phyloP scores from a whole-genome alignment of 768 basidiomycete species.

The Fomitopsis serialis region DNA sequence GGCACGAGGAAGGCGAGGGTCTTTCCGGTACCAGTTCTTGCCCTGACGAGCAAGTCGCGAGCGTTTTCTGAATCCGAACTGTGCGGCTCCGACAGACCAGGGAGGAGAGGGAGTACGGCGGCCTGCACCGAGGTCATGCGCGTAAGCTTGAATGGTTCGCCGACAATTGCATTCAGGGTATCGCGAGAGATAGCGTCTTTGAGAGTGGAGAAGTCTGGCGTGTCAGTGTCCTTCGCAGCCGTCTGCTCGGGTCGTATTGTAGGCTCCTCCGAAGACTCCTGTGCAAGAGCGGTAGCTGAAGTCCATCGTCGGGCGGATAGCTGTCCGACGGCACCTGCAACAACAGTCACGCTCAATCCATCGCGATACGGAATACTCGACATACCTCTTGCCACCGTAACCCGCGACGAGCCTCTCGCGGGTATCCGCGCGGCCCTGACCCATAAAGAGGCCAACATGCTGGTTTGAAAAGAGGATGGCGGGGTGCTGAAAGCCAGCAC shows the following conservation, averaged over 20 bases:
- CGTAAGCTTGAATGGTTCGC: slow-evolving; percentile 57
- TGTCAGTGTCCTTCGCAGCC: slow-evolving; percentile 4
- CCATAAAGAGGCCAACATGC: no score
- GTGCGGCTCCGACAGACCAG: slow-evolving; percentile 56
- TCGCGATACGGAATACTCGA: background rate
- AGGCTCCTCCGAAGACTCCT: background rate
- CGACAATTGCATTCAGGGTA: slow-evolving; percentile 51
- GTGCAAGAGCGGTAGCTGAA: background rate
- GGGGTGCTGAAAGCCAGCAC: no score
- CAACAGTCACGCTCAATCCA: background rate
- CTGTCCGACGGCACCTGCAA: no score
- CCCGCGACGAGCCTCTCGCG: background rate
- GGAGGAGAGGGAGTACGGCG: slow-evolving; percentile 71
- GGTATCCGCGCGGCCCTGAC: no score
- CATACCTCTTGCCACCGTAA: background rate
- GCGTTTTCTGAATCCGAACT: slow-evolving; percentile 24
- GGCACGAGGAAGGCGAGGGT: slow-evolving; percentile 86
- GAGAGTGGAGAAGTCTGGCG: slow-evolving; percentile 31
- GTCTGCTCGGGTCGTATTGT: background rate
- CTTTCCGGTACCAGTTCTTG: slow-evolving; percentile 88
- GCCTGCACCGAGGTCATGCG: slow-evolving; percentile 82
- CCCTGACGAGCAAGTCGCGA: slow-evolving; percentile 80
- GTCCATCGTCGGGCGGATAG: no score
- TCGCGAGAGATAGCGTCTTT: slow-evolving; percentile 31
- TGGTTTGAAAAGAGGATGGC: no score